These are phyloP conservation scores for Sarocladiaceae sp. DNA, from an alignment of 2,329 filamentous ascomycete species.

Conservation along the genomic window DNA sequence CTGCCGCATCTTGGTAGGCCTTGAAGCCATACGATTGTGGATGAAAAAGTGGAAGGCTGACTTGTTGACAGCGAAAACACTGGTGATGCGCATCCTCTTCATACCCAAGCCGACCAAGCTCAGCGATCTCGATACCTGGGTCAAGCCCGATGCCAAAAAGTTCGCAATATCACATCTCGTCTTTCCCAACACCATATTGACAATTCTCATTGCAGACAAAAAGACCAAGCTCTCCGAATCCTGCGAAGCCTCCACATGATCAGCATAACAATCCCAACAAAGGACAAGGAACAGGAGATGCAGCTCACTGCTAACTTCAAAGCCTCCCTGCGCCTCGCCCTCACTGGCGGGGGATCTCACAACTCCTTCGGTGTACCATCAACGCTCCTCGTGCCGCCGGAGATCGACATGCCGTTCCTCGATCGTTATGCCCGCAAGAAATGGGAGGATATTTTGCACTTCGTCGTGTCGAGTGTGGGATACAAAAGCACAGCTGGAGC, in stretches of 20 bases:
- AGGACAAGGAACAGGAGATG: conserved; percentile 63
- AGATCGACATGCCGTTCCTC: conserved; percentile 67
- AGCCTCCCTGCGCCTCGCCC: conserved; percentile 74
- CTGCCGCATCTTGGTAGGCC: conserved; percentile 77
- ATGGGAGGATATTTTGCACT: conserved; percentile 96
- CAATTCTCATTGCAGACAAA: conserved; percentile 50
- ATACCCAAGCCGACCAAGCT: conserved; percentile 75
- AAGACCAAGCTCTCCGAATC: conserved; percentile 78
- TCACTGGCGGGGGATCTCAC: conserved; percentile 82
- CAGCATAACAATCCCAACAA: conserved; percentile 55
- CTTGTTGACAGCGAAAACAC: conserved; percentile 67
- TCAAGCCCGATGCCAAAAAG: conserved; percentile 59
- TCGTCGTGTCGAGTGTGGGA: conserved; percentile 78
- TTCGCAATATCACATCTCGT: conserved; percentile 14
- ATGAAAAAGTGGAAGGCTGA: conserved; percentile 6
- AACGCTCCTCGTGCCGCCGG: conserved; percentile 53
- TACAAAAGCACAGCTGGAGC: conserved; percentile 32
- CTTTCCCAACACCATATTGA: background rate
- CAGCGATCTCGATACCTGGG: conserved; percentile 81
- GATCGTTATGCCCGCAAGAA: conserved; percentile 83
- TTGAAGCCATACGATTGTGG: background rate
- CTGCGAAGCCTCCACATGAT: conserved; percentile 86
- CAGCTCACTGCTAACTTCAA: conserved; percentile 79
- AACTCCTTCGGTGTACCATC: conserved; percentile 90
- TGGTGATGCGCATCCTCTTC: conserved; percentile 95